Percentiles rank a stretch among this genome's conserved stretches.
These are phyloP conservation scores for Colletotrichum viniferum DNA, from an alignment of 2,329 filamentous ascomycete genomes.

Conservation along the genomic window DNA sequence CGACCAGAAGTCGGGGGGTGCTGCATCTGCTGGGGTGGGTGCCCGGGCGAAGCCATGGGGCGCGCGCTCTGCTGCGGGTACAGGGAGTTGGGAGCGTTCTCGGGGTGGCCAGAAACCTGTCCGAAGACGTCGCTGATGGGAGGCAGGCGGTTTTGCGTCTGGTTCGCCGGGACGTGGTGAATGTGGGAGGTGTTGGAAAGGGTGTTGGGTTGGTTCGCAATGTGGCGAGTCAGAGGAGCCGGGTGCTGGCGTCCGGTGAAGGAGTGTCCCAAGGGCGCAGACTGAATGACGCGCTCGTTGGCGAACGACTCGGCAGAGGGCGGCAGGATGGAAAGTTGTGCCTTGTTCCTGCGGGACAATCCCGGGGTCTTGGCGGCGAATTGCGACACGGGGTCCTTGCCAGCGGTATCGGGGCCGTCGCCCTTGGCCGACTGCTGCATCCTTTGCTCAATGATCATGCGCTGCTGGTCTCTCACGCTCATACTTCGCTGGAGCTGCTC, in stretches of 20 bases:
- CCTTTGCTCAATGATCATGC: conserved; percentile 91
- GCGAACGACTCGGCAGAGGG: conserved; percentile 92
- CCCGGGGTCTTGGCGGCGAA: conserved; percentile 74
- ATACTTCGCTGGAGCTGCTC: conserved; percentile 94
- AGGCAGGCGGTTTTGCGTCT: conserved; percentile 90
- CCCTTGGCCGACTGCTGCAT: conserved; percentile 84
- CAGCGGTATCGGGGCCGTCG: conserved; percentile 63
- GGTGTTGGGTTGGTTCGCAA: conserved; percentile 81
- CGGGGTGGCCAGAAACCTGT: conserved; percentile 69
- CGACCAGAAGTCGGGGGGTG: conserved; percentile 63
- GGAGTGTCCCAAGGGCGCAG: conserved; percentile 90
- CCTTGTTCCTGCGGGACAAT: conserved; percentile 76
- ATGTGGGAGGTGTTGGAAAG: conserved; percentile 87
- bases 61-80: conserved; percentile 67
- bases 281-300: conserved; percentile 94
- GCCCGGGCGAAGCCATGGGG: conserved; percentile 78
- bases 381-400: conserved; percentile 49
- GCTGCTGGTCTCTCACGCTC: conserved; percentile 90
- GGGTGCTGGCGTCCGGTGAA: conserved; percentile 90
- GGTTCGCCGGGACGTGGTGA: conserved; percentile 84
- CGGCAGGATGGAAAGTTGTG: conserved; percentile 91
- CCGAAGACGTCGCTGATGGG: conserved; percentile 96
- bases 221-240: conserved; percentile 76
- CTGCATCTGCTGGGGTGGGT: conserved; percentile 57
- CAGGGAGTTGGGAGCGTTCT: conserved; percentile 55